Evolutionary conservation across 2,329 filamentous ascomycete species (phyloP).

Genomic region (Harringtonia lauricola): DNA sequence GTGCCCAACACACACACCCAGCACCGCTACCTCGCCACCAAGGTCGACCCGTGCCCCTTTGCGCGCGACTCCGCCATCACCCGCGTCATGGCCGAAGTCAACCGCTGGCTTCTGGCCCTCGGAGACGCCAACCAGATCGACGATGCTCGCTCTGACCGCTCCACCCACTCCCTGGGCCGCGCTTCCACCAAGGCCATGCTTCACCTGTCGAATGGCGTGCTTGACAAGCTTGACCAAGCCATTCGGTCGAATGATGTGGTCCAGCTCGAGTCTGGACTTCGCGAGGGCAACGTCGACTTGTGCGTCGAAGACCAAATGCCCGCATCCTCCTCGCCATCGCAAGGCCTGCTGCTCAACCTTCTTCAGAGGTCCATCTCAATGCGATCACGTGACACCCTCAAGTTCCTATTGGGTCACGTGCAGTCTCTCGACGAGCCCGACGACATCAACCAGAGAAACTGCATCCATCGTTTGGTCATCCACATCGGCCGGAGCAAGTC

Average conservation of each 20-base stretch:
- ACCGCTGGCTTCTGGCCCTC: conserved; percentile 80
- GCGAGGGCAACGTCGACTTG: conserved; percentile 39
- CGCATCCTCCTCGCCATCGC: conserved; percentile 24
- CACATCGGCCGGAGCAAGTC: conserved; percentile 72
- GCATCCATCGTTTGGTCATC: conserved; percentile 84
- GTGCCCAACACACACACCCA: conserved; percentile 66
- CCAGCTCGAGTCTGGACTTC: conserved; percentile 44
- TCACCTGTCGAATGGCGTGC: conserved; percentile 54
- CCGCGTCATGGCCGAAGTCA: conserved; percentile 52
- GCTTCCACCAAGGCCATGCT: conserved; percentile 66
- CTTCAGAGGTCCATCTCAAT: conserved; percentile 67
- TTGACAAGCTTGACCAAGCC: conserved; percentile 63
- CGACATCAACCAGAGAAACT: conserved; percentile 90
- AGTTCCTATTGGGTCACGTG: conserved; percentile 57
- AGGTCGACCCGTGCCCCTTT: conserved; percentile 82
- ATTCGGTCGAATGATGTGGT: conserved; percentile 57
- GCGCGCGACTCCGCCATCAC: conserved; percentile 54
- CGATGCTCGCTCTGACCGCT: conserved; percentile 64
- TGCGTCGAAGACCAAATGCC: neutral
- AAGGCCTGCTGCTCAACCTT: conserved; percentile 66
- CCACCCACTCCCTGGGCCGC: conserved; percentile 64
- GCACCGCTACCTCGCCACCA: conserved; percentile 76
- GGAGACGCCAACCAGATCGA: conserved; percentile 68
- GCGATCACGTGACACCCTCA: conserved; percentile 57
- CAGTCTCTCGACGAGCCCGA: conserved; percentile 72